Base-by-base conservation (phyloP, 23 red algal species). In the Cyanidium caldarium region DNA sequence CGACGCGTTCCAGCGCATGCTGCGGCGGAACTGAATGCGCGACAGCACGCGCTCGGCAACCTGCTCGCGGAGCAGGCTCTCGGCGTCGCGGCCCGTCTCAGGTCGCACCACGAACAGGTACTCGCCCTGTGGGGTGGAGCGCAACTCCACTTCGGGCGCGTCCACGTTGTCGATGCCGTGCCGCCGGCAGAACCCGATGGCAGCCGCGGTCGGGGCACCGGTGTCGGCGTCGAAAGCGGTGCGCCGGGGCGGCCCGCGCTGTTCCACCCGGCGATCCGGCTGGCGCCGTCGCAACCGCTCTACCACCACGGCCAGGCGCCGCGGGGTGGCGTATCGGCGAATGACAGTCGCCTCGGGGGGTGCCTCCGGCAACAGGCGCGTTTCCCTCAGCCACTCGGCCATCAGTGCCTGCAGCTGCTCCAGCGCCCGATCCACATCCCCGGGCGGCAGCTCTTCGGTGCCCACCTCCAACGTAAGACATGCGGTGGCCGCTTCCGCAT, bases 1-100 rank as follows among this genome's bases (percentile, higher is more conserved):
- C 17, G 80, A 58, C 0, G 77, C 79, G 44, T 98, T 98, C 92
- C 92, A 98, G 1, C 75, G 69, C 92, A 98, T 98, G 26, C 45
- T 80, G 23, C 79, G 82, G 28, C 33, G 33, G 71, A 88, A 78
- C 65, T 42, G 43, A 16, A 98, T 80, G 14, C 78, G 81, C 12
- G 26, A 58, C 7, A 84, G 42, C 3, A 96, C 46, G 26, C 35
- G 46, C 7, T 40, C 44, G 20, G 79, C 57, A 37, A 98, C 25
- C n/a, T 30, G 38, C 35, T 75, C 40, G 20, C 46, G 44, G 10
- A 98, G 70, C 42, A 98, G 65, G 39, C 58, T 66, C 17, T 44
- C 57, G 17, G 83, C 73, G 35, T 66, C 38, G 33, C 35, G 21
- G 26, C 92, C 92, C 17, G 3, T 42, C 20, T 76, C 72, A 40